Evolutionary conservation across 2,329 filamentous ascomycete genomes (phyloP), one percentile per base, ranked within the genome.

Genomic region (Trichoderma hamatum): DNA sequence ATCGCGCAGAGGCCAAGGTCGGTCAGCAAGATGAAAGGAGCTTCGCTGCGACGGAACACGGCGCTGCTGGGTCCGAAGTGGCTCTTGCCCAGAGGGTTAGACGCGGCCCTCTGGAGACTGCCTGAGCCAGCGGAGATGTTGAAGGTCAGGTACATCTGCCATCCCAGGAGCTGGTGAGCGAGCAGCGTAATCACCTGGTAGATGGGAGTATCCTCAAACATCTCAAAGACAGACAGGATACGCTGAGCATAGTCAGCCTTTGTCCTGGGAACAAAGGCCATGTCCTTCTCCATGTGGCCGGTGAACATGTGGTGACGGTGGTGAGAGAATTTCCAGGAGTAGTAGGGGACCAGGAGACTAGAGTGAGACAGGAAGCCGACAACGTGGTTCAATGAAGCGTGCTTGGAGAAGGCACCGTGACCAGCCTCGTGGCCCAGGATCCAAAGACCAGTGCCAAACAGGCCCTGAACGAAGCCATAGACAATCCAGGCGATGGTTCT

Each of bases 271-370:
- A 68, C 39, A 52, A 67, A 67, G 16, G 64, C 64, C 64, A 67
- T 67, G 54, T 67, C 64, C 81, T 88, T 89, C 69, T 88, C 84
- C 81, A 90, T 88, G 80, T 91, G 86, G 72, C 88, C 88, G 55
- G 88, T 88, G 79, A 87, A 90, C 72, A 86, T 86, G 80, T 93
- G 90, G 79, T 92, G 90, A 62, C 89, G 85, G 70, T 85, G 84
- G 78, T 93, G 90, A 36, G 86, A 89, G 77, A 88, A 88, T 80
- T 90, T 89, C 90, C 90, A 92, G 60, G 86, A 88, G 81, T 91
- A 92, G 81, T 89, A 93, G 3, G 90, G 90, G 2, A 90, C 89
- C 71, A 90, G 78, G 49, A 92, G 83, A 70, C 85, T 82, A 7
- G 87, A 90, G 83, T 92, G 90, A n/a, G 88, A 79, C 60, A 85